These are phyloP conservation scores for Pyrenophora seminiperda DNA, from an alignment of 2,329 filamentous ascomycete genomes.

Conservation along the genomic window DNA sequence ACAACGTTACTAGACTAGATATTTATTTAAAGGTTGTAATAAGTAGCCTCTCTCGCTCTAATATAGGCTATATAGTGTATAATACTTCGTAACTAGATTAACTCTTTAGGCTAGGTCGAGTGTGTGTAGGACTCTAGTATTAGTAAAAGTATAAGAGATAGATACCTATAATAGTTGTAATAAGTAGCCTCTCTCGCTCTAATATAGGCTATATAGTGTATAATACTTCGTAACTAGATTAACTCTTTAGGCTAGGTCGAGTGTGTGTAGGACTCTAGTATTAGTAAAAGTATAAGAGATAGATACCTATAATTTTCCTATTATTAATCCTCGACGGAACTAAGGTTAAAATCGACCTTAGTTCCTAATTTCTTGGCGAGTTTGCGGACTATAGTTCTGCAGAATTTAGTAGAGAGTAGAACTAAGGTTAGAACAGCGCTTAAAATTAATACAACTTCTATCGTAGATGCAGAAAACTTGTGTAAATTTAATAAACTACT, in stretches of 20 bases:
- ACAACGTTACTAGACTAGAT: conserved; percentile 6
- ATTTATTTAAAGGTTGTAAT: conserved; percentile 28
- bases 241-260: conserved; percentile 20
- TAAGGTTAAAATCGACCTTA: no score
- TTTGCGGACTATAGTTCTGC: no score
- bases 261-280: conserved; percentile 27
- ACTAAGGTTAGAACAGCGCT: no score
- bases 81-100: conserved; percentile 28
- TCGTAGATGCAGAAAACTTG: no score
- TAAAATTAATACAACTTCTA: no score
- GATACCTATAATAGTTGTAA: conserved; percentile 23
- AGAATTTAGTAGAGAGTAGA: no score
- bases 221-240: conserved; percentile 29
- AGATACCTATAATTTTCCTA: conserved; percentile 27
- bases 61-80: conserved; percentile 18
- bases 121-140: no score
- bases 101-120: conserved; percentile 22
- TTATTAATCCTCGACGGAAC: no score
- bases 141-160: no score
- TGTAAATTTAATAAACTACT: no score
- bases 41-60: conserved; percentile 22
- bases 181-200: conserved; percentile 17
- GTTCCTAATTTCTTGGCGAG: no score
- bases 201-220: conserved; percentile 2
- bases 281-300: conserved; percentile 26